phyloP scores from a whole-genome alignment of 805 yeast species.

The Sugiyamaella valdiviana region DNA sequence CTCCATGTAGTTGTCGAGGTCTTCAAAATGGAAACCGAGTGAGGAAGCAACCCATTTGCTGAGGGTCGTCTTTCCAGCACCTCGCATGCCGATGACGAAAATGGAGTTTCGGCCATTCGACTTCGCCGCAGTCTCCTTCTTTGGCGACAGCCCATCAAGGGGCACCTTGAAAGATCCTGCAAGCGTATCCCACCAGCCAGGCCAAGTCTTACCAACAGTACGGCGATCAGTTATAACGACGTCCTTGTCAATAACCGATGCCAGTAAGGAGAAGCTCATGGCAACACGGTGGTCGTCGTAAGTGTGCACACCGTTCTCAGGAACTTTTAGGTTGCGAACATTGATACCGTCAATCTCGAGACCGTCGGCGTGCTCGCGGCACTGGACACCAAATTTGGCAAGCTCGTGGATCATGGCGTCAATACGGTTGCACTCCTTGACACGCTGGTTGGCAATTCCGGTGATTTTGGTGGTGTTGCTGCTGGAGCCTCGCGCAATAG shows the following conservation, averaged over 20 bases:
- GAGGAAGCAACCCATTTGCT: constrained; percentile 70
- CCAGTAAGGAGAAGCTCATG: constrained; percentile 87
- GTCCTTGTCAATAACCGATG: constrained; percentile 59
- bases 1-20: constrained; percentile 71
- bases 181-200: constrained; percentile 98
- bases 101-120: constrained; percentile 47
- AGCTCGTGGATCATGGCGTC: constrained; percentile 88
- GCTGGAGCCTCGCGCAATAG: constrained; percentile 58
- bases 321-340: constrained; percentile 41
- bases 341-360: constrained; percentile 74
- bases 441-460: constrained; percentile 97
- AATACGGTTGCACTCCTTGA: constrained; percentile 94
- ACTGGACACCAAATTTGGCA: constrained; percentile 82
- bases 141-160: constrained; percentile 53
- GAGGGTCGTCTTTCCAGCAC: constrained; percentile 89
- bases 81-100: constrained; percentile 93
- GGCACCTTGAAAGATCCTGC: constrained; percentile 58
- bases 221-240: constrained; percentile 78
- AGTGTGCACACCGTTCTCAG: constrained; percentile 60
- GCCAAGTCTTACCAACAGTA: constrained; percentile 98
- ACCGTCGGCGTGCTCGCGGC: constrained; percentile 87
- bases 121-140: constrained; percentile 8
- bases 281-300: constrained; percentile 98
- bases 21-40: constrained; percentile 56
- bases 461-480: constrained; percentile 63